A percentile compares a stretch with the other conserved stretches of the same genome.
Evolutionary conservation across 371 early-diverging fungal genomes (phyloP).

Genomic region (Paraphysoderma sedebokerense): DNA sequence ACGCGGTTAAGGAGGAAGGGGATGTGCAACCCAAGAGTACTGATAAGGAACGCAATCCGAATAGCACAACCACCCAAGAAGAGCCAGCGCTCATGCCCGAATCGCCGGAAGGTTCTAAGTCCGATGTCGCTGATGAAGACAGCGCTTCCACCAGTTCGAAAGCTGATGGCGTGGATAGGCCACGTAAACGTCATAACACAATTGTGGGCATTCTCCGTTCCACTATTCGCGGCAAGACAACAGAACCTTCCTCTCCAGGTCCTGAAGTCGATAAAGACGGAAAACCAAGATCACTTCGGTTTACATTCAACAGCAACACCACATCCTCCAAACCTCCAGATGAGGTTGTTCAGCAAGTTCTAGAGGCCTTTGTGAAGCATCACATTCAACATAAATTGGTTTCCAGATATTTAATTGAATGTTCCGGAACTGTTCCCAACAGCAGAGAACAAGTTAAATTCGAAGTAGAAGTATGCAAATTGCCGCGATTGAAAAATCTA

Average conservation of each 20-base stretch:
- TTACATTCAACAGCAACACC: conserved; percentile 39
- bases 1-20: background rate
- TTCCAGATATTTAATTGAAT: conserved; percentile 24
- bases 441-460: conserved; percentile 19
- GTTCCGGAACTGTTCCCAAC: conserved; percentile 9
- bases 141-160: too few species aligned
- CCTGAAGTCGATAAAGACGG: background rate
- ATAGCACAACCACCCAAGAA: background rate
- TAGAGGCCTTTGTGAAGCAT: conserved; percentile 13
- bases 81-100: too few species aligned
- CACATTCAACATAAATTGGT: conserved; percentile 11
- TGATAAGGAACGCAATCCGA: background rate
- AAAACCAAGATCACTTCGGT: conserved; percentile 31
- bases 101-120: too few species aligned
- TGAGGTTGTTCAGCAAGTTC: conserved; percentile 23
- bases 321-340: conserved; percentile 38
- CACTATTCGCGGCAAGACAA: conserved; percentile 15
- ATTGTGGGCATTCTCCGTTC: conserved; percentile 29
- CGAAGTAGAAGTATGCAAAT: conserved; percentile 32
- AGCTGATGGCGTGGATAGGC: conserved; percentile 5
- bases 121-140: too few species aligned
- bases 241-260: background rate
- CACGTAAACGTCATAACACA: conserved; percentile 25
- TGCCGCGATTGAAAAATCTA: conserved; percentile 32
- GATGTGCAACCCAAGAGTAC: background rate